Evolutionary conservation across 306 rosid genomes (phyloP).

Genomic region (Cyamopsis tetragonoloba): DNA sequence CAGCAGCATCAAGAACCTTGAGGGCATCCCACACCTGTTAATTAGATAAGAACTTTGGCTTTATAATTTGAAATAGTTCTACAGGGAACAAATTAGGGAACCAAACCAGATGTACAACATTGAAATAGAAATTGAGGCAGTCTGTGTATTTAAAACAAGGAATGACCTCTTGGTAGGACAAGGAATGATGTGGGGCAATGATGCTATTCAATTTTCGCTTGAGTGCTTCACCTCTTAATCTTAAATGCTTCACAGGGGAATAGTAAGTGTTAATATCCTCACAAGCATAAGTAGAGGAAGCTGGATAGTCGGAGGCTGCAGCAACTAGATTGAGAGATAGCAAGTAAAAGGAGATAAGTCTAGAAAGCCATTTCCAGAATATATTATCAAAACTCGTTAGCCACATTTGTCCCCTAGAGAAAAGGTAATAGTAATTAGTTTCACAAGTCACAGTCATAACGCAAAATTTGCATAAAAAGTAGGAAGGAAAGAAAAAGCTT

Average conservation of each 20-base stretch:
- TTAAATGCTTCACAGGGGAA: slow-evolving; percentile 29
- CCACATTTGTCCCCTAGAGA: slow-evolving; percentile 14
- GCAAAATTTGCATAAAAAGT: not conserved
- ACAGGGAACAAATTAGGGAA: not conserved
- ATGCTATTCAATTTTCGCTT: slow-evolving; percentile 46
- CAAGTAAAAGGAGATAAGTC: slow-evolving; percentile 48
- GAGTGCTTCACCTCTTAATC: slow-evolving; percentile 46
- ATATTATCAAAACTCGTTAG: slow-evolving; percentile 19
- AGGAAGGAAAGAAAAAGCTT: not conserved
- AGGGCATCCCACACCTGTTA: slow-evolving; percentile 73
- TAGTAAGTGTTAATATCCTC: slow-evolving; percentile 51
- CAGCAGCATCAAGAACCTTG: slow-evolving; percentile 75
- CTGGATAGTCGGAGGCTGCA: slow-evolving; percentile 36
- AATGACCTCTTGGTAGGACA: slow-evolving; percentile 54
- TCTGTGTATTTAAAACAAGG: not conserved
- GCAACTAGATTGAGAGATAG: slow-evolving; percentile 46
- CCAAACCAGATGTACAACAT: not conserved
- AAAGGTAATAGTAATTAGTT: not conserved
- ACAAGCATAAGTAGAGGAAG: slow-evolving; percentile 46
- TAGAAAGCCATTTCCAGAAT: slow-evolving; percentile 49
- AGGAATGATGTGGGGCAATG: slow-evolving; percentile 51
- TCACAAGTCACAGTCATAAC: not conserved
- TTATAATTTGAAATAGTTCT: not conserved
- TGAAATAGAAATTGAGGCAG: not conserved
- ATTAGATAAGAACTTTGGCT: not conserved